A percentile compares a stretch with the other conserved stretches of the same genome.
Conservation (phyloP, 495 filamentous ascomycete species). For the Podospora bellae-mahoneyi region DNA sequence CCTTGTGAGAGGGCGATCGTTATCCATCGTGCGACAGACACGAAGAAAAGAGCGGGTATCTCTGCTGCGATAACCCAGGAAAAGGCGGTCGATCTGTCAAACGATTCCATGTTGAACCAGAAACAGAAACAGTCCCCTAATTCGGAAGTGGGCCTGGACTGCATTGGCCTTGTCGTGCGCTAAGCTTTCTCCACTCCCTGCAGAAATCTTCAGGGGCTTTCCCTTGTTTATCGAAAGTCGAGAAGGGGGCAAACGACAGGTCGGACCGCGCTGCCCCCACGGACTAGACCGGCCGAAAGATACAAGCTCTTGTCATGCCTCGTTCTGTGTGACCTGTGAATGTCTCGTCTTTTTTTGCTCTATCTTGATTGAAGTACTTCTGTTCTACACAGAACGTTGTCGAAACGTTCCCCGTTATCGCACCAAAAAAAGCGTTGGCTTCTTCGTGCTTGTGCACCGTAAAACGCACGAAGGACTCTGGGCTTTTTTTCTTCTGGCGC, state of each 20-base stretch:
- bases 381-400: background rate
- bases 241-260: background rate
- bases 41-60: background rate
- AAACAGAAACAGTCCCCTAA: background rate
- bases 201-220: conserved; percentile 10
- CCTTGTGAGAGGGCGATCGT: background rate
- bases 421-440: background rate
- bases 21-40: background rate
- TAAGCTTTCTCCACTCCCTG: conserved; percentile 3
- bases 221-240: background rate
- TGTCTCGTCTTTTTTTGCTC: conserved; percentile 14
- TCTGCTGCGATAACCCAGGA: background rate
- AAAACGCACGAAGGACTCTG: background rate
- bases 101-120: background rate
- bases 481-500: background rate
- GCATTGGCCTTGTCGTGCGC: background rate
- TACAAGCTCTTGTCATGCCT: conserved; percentile 9
- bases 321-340: conserved; percentile 5
- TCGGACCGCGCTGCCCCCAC: background rate
- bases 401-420: background rate
- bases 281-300: conserved; percentile 1
- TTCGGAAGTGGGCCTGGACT: background rate
- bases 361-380: background rate
- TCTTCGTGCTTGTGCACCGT: background rate
- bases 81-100: background rate